Evolutionary conservation across 2,329 filamentous ascomycete species (phyloP).

Genomic region (Monosporascus sp.): DNA sequence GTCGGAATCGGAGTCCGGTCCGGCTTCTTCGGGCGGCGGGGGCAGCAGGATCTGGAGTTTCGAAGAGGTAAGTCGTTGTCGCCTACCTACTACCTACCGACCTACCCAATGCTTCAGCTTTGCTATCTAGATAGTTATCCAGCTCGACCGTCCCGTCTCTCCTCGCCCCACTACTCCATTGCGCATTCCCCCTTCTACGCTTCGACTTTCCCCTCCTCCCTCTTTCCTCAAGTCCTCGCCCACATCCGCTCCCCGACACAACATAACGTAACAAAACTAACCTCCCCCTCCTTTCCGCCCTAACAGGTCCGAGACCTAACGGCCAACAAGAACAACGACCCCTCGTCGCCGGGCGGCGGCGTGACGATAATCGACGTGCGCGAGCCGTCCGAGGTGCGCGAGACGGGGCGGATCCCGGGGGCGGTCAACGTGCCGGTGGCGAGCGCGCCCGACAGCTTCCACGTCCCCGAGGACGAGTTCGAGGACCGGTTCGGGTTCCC

Average conservation of each 20-base stretch:
- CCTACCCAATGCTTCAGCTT: neutral
- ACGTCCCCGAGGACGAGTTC: constrained; percentile 73
- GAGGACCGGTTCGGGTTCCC: constrained; percentile 74
- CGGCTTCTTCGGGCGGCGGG: constrained; percentile 1
- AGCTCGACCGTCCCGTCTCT: too few relatives aligned
- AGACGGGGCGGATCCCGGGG: constrained; percentile 69
- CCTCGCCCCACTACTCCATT: too few relatives aligned
- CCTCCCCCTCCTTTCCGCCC: neutral
- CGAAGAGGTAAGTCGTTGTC: constrained; percentile 21
- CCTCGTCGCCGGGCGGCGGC: neutral
- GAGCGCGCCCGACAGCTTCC: constrained; percentile 72
- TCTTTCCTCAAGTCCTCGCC: neutral
- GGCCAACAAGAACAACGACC: neutral
- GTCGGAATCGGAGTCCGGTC: constrained; percentile 9
- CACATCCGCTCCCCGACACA: neutral
- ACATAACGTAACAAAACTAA: neutral
- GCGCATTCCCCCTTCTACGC: too few relatives aligned
- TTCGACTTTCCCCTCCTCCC: neutral
- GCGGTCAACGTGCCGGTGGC: constrained; percentile 79
- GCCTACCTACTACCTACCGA: neutral
- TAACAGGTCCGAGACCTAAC: constrained; percentile 16
- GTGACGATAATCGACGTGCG: constrained; percentile 53
- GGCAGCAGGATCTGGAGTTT: constrained; percentile 25
- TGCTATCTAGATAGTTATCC: too few relatives aligned
- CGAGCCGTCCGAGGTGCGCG: constrained; percentile 61